Evolutionary conservation across 768 basidiomycete species (phyloP).

Genomic region (Termitomyces bulborhizus): DNA sequence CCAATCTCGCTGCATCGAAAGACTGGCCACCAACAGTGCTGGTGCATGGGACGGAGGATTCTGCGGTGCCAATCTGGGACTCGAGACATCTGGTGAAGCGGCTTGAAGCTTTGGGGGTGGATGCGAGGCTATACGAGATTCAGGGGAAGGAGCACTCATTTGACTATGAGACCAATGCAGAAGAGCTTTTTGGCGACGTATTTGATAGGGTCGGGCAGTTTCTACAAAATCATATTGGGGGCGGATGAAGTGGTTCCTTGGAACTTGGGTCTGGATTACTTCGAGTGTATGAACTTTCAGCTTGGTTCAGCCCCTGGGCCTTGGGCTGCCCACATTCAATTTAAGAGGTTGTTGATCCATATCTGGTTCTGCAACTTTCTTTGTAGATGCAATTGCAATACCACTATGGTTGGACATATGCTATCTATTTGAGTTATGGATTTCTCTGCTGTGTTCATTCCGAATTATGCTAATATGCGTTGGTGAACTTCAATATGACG

Average conservation of each 20-base stretch:
- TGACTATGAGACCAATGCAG: conserved; percentile 42
- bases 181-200: conserved; percentile 27
- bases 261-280: neutral
- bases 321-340: neutral
- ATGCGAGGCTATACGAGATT: conserved; percentile 17
- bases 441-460: too few relatives aligned
- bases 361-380: neutral
- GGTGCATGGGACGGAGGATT: conserved; percentile 42
- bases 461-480: neutral
- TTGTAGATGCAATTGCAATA: neutral
- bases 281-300: neutral
- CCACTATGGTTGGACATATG: neutral
- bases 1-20: conserved; percentile 30
- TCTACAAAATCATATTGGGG: conserved; percentile 17
- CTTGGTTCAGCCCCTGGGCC: too few relatives aligned
- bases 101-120: conserved; percentile 25
- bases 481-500: neutral
- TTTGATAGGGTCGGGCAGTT: conserved; percentile 34
- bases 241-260: neutral
- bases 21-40: conserved; percentile 42
- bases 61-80: conserved; percentile 36
- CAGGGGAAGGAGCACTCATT: conserved; percentile 46
- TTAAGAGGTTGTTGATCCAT: neutral
- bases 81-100: conserved; percentile 28
- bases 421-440: too few relatives aligned